phyloP scores from a whole-genome alignment of 495 filamentous ascomycete species.

The Lophiostoma macrostomum region DNA sequence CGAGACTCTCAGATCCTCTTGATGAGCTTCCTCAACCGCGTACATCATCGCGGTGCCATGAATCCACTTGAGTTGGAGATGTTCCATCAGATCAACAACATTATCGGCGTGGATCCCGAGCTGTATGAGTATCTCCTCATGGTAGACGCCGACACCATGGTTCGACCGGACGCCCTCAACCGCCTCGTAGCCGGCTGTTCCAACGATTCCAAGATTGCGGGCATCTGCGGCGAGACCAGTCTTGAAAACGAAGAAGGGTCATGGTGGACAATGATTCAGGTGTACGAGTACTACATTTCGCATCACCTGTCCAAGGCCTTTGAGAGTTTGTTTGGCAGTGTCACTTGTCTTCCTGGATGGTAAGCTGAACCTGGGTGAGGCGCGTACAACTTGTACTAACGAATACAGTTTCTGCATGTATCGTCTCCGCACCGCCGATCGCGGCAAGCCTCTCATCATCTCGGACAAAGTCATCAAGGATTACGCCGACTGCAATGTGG shows the following conservation, averaged over 20 bases:
- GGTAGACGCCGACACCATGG: constrained; percentile 97
- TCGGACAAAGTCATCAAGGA: constrained; percentile 80
- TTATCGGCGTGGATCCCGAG: constrained; percentile 96
- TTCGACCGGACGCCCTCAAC: constrained; percentile 87
- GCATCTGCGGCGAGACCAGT: constrained; percentile 96
- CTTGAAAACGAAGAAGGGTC: constrained; percentile 89
- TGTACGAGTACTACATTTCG: constrained; percentile 97
- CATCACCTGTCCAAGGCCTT: constrained; percentile 93
- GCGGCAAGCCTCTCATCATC: constrained; percentile 88
- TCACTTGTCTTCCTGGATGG: constrained; percentile 98
- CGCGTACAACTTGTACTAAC: constrained; percentile 35
- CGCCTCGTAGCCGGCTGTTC: constrained; percentile 89
- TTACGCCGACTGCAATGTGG: constrained; percentile 81
- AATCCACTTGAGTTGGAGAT: constrained; percentile 93
- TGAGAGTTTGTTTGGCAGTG: constrained; percentile 90
- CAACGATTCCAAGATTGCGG: constrained; percentile 92
- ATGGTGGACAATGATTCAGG: constrained; percentile 99
- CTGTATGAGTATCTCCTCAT: constrained; percentile 96
- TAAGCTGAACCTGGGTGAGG: constrained; percentile 52
- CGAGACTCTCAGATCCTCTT: constrained; percentile 90
- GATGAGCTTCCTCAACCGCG: constrained; percentile 90
- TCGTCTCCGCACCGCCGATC: constrained; percentile 86
- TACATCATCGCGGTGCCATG: constrained; percentile 92
- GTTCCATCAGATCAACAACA: constrained; percentile 98
- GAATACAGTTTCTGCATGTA: constrained; percentile 92